Base-by-base conservation (phyloP, 2,329 filamentous ascomycete species). In the Xylariaceae sp. region DNA sequence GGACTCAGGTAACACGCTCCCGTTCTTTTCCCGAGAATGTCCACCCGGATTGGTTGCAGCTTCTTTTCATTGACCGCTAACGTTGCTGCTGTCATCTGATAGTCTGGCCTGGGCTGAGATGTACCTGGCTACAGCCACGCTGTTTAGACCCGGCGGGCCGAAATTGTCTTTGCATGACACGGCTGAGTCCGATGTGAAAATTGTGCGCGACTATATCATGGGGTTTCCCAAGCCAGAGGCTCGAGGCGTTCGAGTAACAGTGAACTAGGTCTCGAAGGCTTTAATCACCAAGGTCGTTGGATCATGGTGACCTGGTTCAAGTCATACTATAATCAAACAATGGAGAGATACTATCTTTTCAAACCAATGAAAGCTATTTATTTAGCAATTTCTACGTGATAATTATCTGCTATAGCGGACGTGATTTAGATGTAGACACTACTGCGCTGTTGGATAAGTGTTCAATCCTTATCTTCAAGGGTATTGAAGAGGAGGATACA, bases 21-120 rank as follows among this genome's bases (percentile, higher is more conserved):
- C 33, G 33, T 36, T 36, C 14, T 36, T 36, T 36, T 36, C 33
- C 33, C 10, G 33, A 10, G n/a, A 36, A 10, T 10, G 33, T 36
- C 33, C 31, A 31, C 22, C 16, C 13, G n/a, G 9, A 46, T 34
- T n/a, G 16, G 17, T 45, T 14, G 19, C 13, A 22, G 42, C 42
- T n/a, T 42, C 18, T 42, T 17, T n/a, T 19, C 7, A 10, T 22
- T 7, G 18, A 18, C 18, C 40, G 16, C 40, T 42, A 18, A 42
- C 16, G 16, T 9, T 45, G 40, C 40, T 42, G 9, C 13, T 31
- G 17, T 18, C 31, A n/a, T 11, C 13, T 34, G 17, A 6, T 28
- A 46, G 44, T 34, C 10, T 46, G 6, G 44, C 44, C 17, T 46
- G 44, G 44, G 44, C 44, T 11, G 44, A 46, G 44, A 31, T 46